These are phyloP conservation scores for Aspergillus pseudoviridinutans DNA, from an alignment of 2,329 filamentous ascomycete genomes.

Conservation along the genomic window DNA sequence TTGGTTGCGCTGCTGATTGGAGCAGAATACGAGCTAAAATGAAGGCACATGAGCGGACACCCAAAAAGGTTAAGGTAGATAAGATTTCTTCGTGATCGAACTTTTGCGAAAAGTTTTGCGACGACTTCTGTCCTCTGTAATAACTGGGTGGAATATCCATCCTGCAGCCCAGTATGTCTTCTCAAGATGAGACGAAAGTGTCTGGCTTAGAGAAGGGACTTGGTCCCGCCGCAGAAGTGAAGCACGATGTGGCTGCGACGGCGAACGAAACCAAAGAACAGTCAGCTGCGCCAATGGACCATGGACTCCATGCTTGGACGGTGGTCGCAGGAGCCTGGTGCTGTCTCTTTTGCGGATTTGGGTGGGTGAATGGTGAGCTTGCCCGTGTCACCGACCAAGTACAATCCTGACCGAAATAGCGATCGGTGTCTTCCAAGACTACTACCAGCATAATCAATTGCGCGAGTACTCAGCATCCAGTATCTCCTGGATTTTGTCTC, in stretches of 20 bases:
- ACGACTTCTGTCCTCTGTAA: too few species aligned
- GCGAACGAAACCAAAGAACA: background rate
- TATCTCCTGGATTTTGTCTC: slow-evolving; percentile 56
- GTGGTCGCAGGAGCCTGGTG: slow-evolving; percentile 47
- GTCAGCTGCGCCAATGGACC: slow-evolving; percentile 2
- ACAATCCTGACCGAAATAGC: slow-evolving; percentile 19
- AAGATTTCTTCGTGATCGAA: background rate
- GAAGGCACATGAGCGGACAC: background rate
- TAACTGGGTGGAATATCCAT: too few species aligned
- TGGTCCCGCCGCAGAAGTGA: background rate
- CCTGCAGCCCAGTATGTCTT: too few species aligned
- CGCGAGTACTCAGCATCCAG: slow-evolving; percentile 48
- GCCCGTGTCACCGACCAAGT: background rate
- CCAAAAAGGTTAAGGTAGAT: background rate
- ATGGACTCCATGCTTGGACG: slow-evolving; percentile 47
- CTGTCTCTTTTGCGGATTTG: slow-evolving; percentile 45
- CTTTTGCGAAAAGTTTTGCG: too few species aligned
- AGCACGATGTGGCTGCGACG: background rate
- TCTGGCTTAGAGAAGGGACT: too few species aligned
- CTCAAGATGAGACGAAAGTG: too few species aligned
- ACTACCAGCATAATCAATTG: slow-evolving; percentile 51
- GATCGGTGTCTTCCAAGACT: slow-evolving; percentile 55
- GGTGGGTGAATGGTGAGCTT: slow-evolving; percentile 41
- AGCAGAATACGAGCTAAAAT: too few species aligned
- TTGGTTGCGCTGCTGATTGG: too few species aligned